Conservation (phyloP, 768 basidiomycete genomes). For the Ephemerocybe angulata region DNA sequence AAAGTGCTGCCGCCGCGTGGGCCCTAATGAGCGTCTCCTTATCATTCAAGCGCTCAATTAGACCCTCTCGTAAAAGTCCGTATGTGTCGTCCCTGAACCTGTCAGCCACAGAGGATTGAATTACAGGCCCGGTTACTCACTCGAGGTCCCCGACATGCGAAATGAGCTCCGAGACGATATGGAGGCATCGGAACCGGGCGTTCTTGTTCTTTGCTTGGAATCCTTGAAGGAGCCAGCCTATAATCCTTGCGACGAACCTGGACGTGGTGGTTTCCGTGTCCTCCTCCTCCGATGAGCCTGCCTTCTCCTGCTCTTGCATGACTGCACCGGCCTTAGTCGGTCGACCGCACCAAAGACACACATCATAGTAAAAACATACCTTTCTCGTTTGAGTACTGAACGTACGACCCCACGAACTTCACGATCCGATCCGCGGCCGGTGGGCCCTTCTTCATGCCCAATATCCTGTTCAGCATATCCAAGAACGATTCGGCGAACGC, state of each 20-base stretch:
- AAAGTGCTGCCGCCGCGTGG: slow-evolving; percentile 79
- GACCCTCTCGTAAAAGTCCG: slow-evolving; percentile 53
- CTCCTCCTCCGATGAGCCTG: slow-evolving; percentile 43
- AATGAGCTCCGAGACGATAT: slow-evolving; percentile 83
- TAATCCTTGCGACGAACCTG: slow-evolving; percentile 62
- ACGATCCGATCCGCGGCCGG: slow-evolving; percentile 75
- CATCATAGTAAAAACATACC: no score
- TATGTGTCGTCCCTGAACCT: slow-evolving; percentile 77
- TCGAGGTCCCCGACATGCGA: slow-evolving; percentile 84
- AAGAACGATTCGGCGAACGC: slow-evolving; percentile 75
- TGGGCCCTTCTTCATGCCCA: slow-evolving; percentile 85
- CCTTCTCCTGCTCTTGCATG: slow-evolving; percentile 28
- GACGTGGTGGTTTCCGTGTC: slow-evolving; percentile 68
- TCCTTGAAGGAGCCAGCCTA: slow-evolving; percentile 75
- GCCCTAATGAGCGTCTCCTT: slow-evolving; percentile 83
- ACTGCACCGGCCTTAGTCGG: not conserved
- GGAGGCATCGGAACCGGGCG: slow-evolving; percentile 76
- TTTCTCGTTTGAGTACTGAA: slow-evolving; percentile 78
- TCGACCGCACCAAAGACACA: not conserved
- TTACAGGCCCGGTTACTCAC: slow-evolving; percentile 40
- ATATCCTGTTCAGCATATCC: slow-evolving; percentile 65
- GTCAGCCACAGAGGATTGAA: not conserved
- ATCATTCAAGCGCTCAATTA: slow-evolving; percentile 80
- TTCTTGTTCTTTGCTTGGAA: slow-evolving; percentile 90
- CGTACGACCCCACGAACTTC: slow-evolving; percentile 84